Percentiles rank a stretch among this genome's conserved stretches.
Evolutionary conservation across 495 filamentous ascomycete genomes (phyloP).

Genomic region (Platismatia glauca): DNA sequence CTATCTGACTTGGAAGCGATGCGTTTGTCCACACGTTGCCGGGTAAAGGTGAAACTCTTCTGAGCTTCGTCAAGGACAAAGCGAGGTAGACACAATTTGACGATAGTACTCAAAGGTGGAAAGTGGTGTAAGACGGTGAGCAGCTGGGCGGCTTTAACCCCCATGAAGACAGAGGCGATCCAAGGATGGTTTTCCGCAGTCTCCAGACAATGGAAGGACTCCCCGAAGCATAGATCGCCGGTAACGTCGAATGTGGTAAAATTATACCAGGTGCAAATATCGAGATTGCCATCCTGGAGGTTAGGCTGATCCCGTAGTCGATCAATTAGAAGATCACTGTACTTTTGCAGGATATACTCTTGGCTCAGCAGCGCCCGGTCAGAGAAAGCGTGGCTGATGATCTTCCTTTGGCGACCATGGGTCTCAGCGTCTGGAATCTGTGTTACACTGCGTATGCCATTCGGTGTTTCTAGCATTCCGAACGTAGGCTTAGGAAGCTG

Average conservation of each 20-base stretch:
- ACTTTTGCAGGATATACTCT: constrained; percentile 35
- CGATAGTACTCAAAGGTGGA: constrained; percentile 5
- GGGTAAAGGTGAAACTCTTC: constrained; percentile 9
- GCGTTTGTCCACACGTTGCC: constrained; percentile 23
- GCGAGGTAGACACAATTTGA: constrained; percentile 1
- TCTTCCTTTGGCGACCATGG: constrained; percentile 27
- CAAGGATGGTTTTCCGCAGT: constrained; percentile 43
- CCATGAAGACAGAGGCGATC: constrained; percentile 41
- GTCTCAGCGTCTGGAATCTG: constrained; percentile 21
- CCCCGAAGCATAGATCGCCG: constrained; percentile 51
- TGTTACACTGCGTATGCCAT: neutral
- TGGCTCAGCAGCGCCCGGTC: constrained; percentile 32
- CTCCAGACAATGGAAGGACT: constrained; percentile 48
- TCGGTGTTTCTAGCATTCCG: neutral
- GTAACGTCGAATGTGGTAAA: constrained; percentile 55
- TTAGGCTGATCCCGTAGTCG: constrained; percentile 31
- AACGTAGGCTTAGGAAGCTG: constrained; percentile 17
- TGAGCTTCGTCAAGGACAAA: neutral
- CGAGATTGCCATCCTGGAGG: constrained; percentile 24
- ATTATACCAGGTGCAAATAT: constrained; percentile 48
- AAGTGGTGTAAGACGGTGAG: constrained; percentile 15
- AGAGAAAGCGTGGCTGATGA: constrained; percentile 27
- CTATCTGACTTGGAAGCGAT: constrained; percentile 24
- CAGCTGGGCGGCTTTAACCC: constrained; percentile 24
- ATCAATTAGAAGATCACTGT: constrained; percentile 39